phyloP scores from a whole-genome alignment of 768 basidiomycete species.

The Mrakia blollopis region DNA sequence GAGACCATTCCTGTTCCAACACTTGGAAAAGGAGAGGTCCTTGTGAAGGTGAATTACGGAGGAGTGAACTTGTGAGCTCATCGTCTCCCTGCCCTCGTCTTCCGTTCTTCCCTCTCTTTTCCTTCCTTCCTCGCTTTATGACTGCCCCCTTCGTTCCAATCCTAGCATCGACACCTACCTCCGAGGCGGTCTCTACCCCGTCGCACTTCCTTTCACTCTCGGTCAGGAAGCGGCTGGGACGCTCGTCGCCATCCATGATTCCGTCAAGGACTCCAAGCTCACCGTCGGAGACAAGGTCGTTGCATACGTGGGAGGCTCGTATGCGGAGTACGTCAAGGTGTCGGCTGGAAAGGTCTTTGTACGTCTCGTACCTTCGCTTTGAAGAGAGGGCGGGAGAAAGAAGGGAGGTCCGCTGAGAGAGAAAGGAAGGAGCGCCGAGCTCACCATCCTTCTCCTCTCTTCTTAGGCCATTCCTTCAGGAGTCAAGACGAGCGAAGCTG shows the following conservation, averaged over 20 bases:
- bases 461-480: neutral
- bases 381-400: neutral
- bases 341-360: constrained; percentile 13
- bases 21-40: constrained; percentile 58
- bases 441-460: neutral
- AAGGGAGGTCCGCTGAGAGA: neutral
- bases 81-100: neutral
- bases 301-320: neutral
- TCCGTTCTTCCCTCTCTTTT: neutral
- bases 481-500: constrained; percentile 48
- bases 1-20: constrained; percentile 60
- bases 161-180: constrained; percentile 48
- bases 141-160: too few relatives aligned
- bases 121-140: neutral
- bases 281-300: constrained; percentile 13
- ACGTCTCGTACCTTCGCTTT: neutral
- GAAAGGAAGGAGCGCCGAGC: neutral
- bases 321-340: constrained; percentile 24
- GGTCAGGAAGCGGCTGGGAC: constrained; percentile 76
- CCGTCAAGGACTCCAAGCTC: neutral
- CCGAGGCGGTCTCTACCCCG: constrained; percentile 53
- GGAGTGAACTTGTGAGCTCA: constrained; percentile 60
- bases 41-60: constrained; percentile 56
- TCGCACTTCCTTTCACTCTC: constrained; percentile 58
- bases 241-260: constrained; percentile 65